Base-by-base conservation (phyloP, 2,329 filamentous ascomycete species). In the Fusarium algeriense region DNA sequence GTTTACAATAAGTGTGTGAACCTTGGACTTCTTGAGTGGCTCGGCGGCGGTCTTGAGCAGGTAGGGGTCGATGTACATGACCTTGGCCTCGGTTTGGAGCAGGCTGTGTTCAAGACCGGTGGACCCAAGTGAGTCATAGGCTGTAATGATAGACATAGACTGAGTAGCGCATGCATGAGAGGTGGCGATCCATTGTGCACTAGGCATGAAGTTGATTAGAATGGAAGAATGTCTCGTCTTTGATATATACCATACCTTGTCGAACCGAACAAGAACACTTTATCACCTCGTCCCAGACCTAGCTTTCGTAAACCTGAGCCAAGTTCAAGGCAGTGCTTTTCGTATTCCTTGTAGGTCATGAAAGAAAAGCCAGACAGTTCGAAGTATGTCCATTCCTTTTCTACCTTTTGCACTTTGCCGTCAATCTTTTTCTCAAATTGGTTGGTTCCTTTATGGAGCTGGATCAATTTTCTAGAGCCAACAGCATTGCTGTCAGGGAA, bases 331-430 rank as follows among this genome's bases (percentile, higher is more conserved):
- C 90, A 88, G 66, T 90, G 85, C 75, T 89, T 85, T 82, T 93
- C 90, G 78, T 95, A 96, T 82, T 97, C 91, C 74, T 88, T 86
- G 81, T 94, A 97, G 71, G 89, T 93, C 76, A 91, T 85, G 84
- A 90, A 97, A 26, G 87, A 85, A 84, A 92, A 97, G 37, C 85
- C 84, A 60, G 92, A 91, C 71, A 97, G 89, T 85, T 97, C 94
- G 73, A 93, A 97, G 81, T 91, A 97, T 45, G 90, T 90, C 94
- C 94, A 97, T 80, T 95, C 89, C 88, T 97, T 97, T 64, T 97
- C 93, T 23, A 95, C 90, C 82, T 94, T 88, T 70, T 87, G 85
- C 80, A 93, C 87, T 77, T 92, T 87, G 66, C 94, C 94, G 76
- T 97, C 92, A 56, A 97, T 85, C 45, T 93, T 86, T 86, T 97